These are phyloP conservation scores for Nemania sp. DNA, from an alignment of 2,329 filamentous ascomycete genomes.

Conservation along the genomic window DNA sequence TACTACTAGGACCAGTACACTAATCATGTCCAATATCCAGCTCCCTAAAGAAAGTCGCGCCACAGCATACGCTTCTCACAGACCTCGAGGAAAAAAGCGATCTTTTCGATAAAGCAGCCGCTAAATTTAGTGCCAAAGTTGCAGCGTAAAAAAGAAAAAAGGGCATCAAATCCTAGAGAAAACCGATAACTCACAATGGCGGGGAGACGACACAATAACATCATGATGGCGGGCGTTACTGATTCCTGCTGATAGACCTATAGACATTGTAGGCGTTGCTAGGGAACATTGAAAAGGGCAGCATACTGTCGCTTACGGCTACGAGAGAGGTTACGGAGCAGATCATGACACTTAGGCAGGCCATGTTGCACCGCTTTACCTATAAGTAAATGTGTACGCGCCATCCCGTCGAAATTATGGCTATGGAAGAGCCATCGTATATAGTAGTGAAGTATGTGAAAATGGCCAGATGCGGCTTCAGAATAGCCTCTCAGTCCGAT, in stretches of 20 bases:
- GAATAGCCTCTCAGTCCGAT: not conserved
- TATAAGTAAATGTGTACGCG: not conserved
- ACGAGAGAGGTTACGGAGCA: not conserved
- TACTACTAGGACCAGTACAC: not conserved
- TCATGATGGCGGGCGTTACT: constrained; percentile 16
- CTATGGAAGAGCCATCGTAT: not conserved
- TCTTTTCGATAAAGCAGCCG: constrained; percentile 86
- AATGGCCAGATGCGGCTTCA: not conserved
- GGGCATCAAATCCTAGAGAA: not conserved
- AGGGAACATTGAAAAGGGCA: constrained; percentile 2
- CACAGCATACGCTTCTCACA: constrained; percentile 75
- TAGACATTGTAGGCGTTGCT: constrained; percentile 21
- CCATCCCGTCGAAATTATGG: not conserved
- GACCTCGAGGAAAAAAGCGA: constrained; percentile 87
- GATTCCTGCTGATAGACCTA: constrained; percentile 21
- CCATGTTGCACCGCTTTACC: not conserved
- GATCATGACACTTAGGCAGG: not conserved
- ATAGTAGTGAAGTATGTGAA: constrained; percentile 2
- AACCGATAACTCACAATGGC: not conserved
- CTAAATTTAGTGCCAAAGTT: constrained; percentile 89
- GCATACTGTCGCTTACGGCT: not conserved
- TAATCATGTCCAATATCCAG: constrained; percentile 52
- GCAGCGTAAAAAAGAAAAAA: constrained; percentile 61
- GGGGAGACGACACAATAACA: constrained; percentile 11
- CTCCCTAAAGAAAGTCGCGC: constrained; percentile 67